Evolutionary conservation across 1,284 basidiomycete species (phyloP), one percentile per base, ranked within the genome.

Genomic region (Apiotrichum domesticum): DNA sequence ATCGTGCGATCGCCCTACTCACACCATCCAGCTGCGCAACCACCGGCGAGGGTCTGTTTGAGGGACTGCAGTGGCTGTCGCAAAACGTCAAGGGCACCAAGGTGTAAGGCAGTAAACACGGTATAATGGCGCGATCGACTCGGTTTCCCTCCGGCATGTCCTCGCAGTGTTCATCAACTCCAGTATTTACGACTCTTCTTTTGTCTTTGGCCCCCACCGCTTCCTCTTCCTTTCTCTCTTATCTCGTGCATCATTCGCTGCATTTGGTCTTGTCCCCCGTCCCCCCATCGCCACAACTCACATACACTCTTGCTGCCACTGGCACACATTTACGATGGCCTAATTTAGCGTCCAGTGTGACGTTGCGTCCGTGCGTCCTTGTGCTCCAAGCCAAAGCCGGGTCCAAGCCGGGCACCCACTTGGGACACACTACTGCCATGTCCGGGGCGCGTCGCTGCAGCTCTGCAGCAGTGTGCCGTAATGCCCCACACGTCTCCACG

Each of bases 11-110:
- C 37, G 13, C 37, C 8, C 8, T 39, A 39, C 37, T 39, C 61
- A 56, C n/a, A 59, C 52, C 21, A 10, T 34, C 4, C 62, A 94
- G 90, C 78, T 94, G 91, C 71, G 91, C 91, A n/a, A 93, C 90
- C 15, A 93, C 90, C 15, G 93, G 93, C 41, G 93, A 96, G 76
- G 93, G 93, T 59, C 81, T 97, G 32, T 94, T 95, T 66, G 93
- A 97, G 76, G 93, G 92, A 37, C 83, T 97, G 49, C 90, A 94
- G 77, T 97, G 93, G 93, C 80, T 97, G 67, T 93, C 90, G 54
- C 90, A 93, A 78, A 95, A 95, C 75, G 90, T 95, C 73, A 93
- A 94, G 83, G 72, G 72, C n/a, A 69, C 70, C 11, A 74, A 72
- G 60, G 61, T 64, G 54, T 69, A 62, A 51, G 13, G 10, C 6